Conservation (phyloP, 1,284 basidiomycete genomes). For the Melanopsichium pennsylvanicum region DNA sequence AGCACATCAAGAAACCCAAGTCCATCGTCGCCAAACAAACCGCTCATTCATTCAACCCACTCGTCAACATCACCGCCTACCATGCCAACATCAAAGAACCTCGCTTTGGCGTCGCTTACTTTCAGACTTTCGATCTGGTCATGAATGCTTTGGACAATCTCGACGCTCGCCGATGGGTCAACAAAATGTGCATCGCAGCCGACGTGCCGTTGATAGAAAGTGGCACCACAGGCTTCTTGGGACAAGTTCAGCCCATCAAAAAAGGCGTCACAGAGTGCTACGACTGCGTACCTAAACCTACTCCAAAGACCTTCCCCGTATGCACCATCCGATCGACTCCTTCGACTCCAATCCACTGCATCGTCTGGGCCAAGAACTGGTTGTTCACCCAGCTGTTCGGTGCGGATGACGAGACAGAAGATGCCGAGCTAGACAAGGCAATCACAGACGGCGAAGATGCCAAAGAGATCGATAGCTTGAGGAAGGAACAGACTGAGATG, state of each 20-base stretch:
- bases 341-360: conserved; percentile 96
- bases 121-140: conserved; percentile 86
- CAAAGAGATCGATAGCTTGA: conserved; percentile 85
- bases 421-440: conserved; percentile 82
- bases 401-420: conserved; percentile 45
- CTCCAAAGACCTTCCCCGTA: conserved; percentile 93
- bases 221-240: conserved; percentile 93
- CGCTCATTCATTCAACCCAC: conserved; percentile 89
- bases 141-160: conserved; percentile 94
- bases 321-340: conserved; percentile 98
- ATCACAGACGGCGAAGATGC: conserved; percentile 87
- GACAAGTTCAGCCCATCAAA: conserved; percentile 68
- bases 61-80: conserved; percentile 84
- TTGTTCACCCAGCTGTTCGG: conserved; percentile 72
- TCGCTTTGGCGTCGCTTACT: conserved; percentile 89
- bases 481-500: conserved; percentile 89
- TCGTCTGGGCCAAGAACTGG: conserved; percentile 99
- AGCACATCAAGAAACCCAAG: conserved; percentile 96
- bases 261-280: conserved; percentile 59
- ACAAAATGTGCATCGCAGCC: conserved; percentile 94
- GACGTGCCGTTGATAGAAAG: conserved; percentile 91
- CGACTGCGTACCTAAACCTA: conserved; percentile 72
- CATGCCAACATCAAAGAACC: conserved; percentile 96
- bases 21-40: conserved; percentile 89
- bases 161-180: conserved; percentile 70